phyloP scores from a whole-genome alignment of 1,284 basidiomycete species.

The Clitocybe nebularis region DNA sequence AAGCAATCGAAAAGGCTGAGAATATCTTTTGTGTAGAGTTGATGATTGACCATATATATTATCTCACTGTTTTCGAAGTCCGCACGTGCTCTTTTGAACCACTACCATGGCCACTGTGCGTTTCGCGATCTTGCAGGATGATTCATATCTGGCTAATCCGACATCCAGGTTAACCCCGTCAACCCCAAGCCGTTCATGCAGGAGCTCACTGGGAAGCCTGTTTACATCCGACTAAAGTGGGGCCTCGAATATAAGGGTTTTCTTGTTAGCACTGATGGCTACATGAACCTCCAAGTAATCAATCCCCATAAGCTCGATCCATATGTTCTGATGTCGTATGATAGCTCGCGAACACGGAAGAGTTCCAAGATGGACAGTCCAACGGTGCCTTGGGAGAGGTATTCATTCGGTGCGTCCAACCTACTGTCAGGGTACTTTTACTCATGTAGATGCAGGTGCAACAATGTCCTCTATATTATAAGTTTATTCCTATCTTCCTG shows the following conservation, averaged over 20 bases:
- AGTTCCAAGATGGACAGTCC: constrained; percentile 94
- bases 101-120: constrained; percentile 57
- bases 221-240: constrained; percentile 97
- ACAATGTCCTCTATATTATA: constrained; percentile 93
- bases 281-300: constrained; percentile 96
- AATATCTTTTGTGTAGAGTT: constrained; percentile 5
- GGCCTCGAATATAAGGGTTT: constrained; percentile 99
- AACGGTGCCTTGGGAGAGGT: constrained; percentile 97
- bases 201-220: constrained; percentile 96
- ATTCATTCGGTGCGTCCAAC: constrained; percentile 77
- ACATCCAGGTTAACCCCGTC: constrained; percentile 77
- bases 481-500: constrained; percentile 36
- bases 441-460: constrained; percentile 38
- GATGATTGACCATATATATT: constrained; percentile 15
- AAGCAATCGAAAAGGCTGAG: neutral
- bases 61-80: constrained; percentile 45
- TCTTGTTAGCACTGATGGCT: constrained; percentile 96
- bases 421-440: constrained; percentile 5
- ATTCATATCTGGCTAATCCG: constrained; percentile 17
- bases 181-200: constrained; percentile 99
- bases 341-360: constrained; percentile 96
- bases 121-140: constrained; percentile 19
- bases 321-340: constrained; percentile 3
- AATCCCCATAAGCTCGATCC: constrained; percentile 4
- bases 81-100: constrained; percentile 48